Percentiles rank a stretch among this genome's conserved stretches.
Conservation (phyloP, 805 yeast species). For the Isabelozyma pseudorhagii region DNA sequence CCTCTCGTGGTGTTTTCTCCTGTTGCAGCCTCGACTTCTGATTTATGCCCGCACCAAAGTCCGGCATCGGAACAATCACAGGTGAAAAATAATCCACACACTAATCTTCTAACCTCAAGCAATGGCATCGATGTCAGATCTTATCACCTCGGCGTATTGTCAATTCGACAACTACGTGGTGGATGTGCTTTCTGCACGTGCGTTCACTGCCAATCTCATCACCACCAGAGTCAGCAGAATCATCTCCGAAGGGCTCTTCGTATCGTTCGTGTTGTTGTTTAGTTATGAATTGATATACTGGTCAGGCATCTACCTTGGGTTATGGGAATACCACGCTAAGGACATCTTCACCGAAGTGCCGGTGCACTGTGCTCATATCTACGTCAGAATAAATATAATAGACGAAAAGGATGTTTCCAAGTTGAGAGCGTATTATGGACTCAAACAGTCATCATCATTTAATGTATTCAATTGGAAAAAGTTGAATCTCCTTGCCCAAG, state of each 20-base stretch:
- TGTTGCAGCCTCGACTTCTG: no score
- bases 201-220: constrained; percentile 22
- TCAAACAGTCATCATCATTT: constrained; percentile 22
- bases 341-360: constrained; percentile 71
- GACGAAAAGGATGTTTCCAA: constrained; percentile 10
- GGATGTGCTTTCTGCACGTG: constrained; percentile 2
- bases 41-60: no score
- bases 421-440: constrained; percentile 24
- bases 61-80: no score
- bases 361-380: constrained; percentile 74
- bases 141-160: neutral
- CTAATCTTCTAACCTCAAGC: no score
- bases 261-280: constrained; percentile 19
- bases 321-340: constrained; percentile 52
- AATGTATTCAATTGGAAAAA: constrained; percentile 21
- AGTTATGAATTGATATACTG: constrained; percentile 42
- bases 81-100: no score
- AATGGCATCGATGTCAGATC: neutral
- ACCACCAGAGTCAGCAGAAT: constrained; percentile 21
- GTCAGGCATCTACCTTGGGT: constrained; percentile 37
- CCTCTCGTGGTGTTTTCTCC: no score
- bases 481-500: constrained; percentile 11
- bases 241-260: constrained; percentile 25
- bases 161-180: neutral
- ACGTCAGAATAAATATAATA: constrained; percentile 48